Evolutionary conservation across 2,329 filamentous ascomycete species (phyloP).

Genomic region (Tolypocladium ophioglossoides): DNA sequence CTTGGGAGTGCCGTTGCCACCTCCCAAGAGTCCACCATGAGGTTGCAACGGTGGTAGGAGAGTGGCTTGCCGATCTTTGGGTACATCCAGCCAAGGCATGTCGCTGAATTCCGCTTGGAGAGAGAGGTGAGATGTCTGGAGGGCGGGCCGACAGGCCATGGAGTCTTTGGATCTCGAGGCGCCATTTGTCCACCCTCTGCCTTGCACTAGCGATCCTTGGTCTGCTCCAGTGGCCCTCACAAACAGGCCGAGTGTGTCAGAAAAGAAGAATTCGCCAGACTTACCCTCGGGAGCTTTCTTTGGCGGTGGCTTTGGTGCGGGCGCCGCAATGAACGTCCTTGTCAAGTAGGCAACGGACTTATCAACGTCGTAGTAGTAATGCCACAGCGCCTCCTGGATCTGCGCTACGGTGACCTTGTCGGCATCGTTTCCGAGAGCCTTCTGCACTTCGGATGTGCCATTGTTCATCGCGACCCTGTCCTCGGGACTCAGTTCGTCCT

Average conservation of each 20-base stretch:
- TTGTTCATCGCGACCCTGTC: constrained; percentile 44
- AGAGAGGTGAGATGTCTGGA: not conserved
- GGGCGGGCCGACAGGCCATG: not conserved
- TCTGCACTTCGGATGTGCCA: constrained; percentile 56
- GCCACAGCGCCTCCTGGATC: constrained; percentile 84
- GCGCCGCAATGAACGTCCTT: constrained; percentile 45
- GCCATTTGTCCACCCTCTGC: constrained; percentile 1
- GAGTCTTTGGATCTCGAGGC: not conserved
- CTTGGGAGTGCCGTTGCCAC: constrained; percentile 54
- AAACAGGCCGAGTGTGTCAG: constrained; percentile 14
- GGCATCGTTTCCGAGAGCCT: constrained; percentile 49
- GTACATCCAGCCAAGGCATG: constrained; percentile 74
- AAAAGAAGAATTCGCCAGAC: constrained; percentile 22
- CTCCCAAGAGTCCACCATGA: constrained; percentile 65
- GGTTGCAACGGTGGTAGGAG: constrained; percentile 47
- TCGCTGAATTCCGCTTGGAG: constrained; percentile 55
- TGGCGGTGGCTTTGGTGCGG: constrained; percentile 21
- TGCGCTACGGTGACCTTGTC: constrained; percentile 49
- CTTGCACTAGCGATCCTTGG: constrained; percentile 9
- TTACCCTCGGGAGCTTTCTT: constrained; percentile 34
- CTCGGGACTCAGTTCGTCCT: constrained; percentile 36
- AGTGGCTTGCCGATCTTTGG: constrained; percentile 52
- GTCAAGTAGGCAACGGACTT: constrained; percentile 76
- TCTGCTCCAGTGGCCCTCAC: constrained; percentile 21
- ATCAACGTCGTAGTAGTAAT: constrained; percentile 89